Evolutionary conservation across 2,329 filamentous ascomycete species (phyloP).

Genomic region (Aureobasidium uvarum): DNA sequence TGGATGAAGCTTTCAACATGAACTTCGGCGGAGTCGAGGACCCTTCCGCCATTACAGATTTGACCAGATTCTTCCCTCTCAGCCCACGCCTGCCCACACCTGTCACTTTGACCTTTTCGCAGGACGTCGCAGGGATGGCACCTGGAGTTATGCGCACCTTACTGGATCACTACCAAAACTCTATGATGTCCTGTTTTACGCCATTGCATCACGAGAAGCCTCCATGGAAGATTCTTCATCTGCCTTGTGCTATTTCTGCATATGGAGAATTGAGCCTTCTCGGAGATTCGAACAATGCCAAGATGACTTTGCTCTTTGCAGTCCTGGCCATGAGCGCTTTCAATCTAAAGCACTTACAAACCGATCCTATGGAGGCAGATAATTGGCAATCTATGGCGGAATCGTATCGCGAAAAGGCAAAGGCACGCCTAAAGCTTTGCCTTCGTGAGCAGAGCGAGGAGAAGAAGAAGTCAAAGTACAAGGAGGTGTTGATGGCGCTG

Average conservation of each 20-base stretch:
- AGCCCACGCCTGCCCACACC: slow-evolving; percentile 18
- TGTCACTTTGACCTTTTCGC: slow-evolving; percentile 14
- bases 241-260: slow-evolving; percentile 17
- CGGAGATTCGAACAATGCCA: slow-evolving; percentile 22
- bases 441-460: slow-evolving; percentile 16
- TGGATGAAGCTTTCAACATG: slow-evolving; percentile 18
- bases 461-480: slow-evolving; percentile 24
- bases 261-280: slow-evolving; percentile 21
- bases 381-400: slow-evolving; percentile 19
- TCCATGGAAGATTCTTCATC: slow-evolving; percentile 24
- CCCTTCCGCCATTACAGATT: slow-evolving; percentile 4
- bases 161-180: slow-evolving; percentile 12
- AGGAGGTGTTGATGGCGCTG: slow-evolving; percentile 25
- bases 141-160: slow-evolving; percentile 8
- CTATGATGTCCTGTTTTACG: slow-evolving; percentile 17
- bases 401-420: slow-evolving; percentile 17
- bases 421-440: slow-evolving; percentile 18
- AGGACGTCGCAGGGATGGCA: slow-evolving; percentile 21
- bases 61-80: slow-evolving; percentile 12
- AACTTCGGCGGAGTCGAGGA: not conserved
- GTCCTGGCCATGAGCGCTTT: slow-evolving; percentile 24
- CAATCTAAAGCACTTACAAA: slow-evolving; percentile 12
- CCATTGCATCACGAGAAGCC: slow-evolving; percentile 18
- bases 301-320: slow-evolving; percentile 19
- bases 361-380: not conserved